A percentile compares a stretch with the other conserved stretches of the same genome.
Evolutionary conservation across 768 basidiomycete genomes (phyloP).

Genomic region (Mycena latifolia): DNA sequence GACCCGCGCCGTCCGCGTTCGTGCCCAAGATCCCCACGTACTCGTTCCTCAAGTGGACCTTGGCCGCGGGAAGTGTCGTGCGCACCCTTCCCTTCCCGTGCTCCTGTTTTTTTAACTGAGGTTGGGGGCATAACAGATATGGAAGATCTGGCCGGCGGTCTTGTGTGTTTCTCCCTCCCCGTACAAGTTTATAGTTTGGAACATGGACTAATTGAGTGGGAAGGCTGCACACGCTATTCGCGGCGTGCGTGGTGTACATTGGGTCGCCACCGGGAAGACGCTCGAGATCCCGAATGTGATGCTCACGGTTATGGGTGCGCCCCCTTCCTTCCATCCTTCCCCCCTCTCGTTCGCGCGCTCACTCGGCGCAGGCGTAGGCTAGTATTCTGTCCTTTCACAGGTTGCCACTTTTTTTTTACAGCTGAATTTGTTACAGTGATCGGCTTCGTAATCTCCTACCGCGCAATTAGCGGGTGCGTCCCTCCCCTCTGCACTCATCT

Average conservation of each 20-base stretch:
- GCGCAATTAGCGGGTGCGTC: constrained; percentile 60
- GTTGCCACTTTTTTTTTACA: no score
- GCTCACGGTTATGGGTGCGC: constrained; percentile 68
- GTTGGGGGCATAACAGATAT: constrained; percentile 52
- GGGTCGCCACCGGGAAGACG: neutral
- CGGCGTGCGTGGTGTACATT: constrained; percentile 39
- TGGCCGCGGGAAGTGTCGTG: constrained; percentile 30
- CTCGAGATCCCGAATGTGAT: constrained; percentile 52
- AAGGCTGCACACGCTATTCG: constrained; percentile 65
- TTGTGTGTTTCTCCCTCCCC: constrained; percentile 35
- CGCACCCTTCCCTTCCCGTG: neutral
- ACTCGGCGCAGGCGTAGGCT: no score
- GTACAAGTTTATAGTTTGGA: no score
- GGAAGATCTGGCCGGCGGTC: constrained; percentile 77
- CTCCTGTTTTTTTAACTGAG: neutral
- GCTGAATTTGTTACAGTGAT: no score
- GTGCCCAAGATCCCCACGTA: constrained; percentile 32
- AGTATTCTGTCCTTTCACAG: no score
- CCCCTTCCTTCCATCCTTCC: neutral
- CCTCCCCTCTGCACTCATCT: no score
- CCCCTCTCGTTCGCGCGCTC: no score
- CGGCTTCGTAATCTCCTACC: constrained; percentile 78
- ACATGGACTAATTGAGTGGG: no score
- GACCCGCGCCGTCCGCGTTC: constrained; percentile 14
- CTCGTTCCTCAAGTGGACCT: constrained; percentile 36